These are phyloP conservation scores for Vinca minor DNA, from an alignment of 257 asterid genomes.

Conservation along the genomic window DNA sequence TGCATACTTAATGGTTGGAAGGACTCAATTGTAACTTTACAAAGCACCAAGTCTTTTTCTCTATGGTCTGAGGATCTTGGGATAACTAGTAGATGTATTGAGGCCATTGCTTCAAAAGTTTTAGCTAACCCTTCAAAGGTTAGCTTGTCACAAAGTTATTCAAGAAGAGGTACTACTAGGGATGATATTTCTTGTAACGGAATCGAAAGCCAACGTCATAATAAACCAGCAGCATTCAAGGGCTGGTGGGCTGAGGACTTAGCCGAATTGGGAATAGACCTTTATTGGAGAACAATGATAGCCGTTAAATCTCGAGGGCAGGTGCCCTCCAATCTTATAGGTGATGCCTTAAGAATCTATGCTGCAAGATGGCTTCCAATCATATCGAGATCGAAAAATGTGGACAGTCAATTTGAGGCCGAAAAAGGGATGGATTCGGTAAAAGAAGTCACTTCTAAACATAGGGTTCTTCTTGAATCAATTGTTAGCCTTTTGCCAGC, in stretches of 20 bases:
- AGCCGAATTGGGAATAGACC: slow-evolving; percentile 69
- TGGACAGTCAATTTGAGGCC: slow-evolving; percentile 22
- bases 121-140: slow-evolving; percentile 52
- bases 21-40: slow-evolving; percentile 61
- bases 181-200: slow-evolving; percentile 58
- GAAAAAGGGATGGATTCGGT: slow-evolving; percentile 19
- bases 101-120: slow-evolving; percentile 56
- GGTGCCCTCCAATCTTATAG: slow-evolving; percentile 48
- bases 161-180: slow-evolving; percentile 47
- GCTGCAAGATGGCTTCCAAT: slow-evolving; percentile 71
- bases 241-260: slow-evolving; percentile 93
- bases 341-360: slow-evolving; percentile 64
- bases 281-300: slow-evolving; percentile 85
- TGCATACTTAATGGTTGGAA: slow-evolving; percentile 82
- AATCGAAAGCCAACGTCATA: slow-evolving; percentile 39
- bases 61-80: slow-evolving; percentile 58
- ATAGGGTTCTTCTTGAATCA: slow-evolving; percentile 64
- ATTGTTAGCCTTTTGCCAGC: slow-evolving; percentile 68
- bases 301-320: slow-evolving; percentile 67
- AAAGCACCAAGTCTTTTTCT: slow-evolving; percentile 52
- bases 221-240: slow-evolving; percentile 23
- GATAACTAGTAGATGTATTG: slow-evolving; percentile 59
- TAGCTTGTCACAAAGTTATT: slow-evolving; percentile 49
- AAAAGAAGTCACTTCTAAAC: slow-evolving; percentile 34
- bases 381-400: slow-evolving; percentile 28